Conservation (phyloP, 129 eudicot genomes). For the Solidago caesia region DNA sequence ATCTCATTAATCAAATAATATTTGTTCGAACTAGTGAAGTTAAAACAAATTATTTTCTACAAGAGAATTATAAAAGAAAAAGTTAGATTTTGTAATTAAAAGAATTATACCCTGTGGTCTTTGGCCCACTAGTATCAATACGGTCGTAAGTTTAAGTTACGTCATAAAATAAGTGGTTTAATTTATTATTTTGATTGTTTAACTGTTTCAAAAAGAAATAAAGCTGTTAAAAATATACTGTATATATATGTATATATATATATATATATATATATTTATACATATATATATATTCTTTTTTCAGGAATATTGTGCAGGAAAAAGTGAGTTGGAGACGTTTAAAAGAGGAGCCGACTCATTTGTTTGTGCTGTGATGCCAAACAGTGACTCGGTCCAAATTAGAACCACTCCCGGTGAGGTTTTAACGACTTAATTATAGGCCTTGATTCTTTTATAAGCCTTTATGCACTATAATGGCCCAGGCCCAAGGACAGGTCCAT, state of each 20-base stretch:
- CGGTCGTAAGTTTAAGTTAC: no score
- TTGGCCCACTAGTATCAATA: no score
- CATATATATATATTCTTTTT: not conserved
- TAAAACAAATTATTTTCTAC: not conserved
- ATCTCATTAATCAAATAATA: not conserved
- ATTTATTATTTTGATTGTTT: no score
- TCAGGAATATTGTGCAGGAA: slow-evolving; percentile 59
- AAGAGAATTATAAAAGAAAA: not conserved
- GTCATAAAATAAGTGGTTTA: no score
- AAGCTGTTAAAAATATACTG: no score
- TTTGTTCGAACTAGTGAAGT: no score
- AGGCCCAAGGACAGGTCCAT: no score
- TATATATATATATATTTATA: not conserved
- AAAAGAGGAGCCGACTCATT: slow-evolving; percentile 66
- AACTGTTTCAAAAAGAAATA: no score
- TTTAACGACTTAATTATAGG: not conserved
- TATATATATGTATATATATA: no score
- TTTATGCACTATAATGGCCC: no score
- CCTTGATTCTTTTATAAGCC: not conserved
- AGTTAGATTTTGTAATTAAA: not conserved
- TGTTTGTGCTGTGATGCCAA: slow-evolving; percentile 63
- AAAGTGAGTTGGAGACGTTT: slow-evolving; percentile 39
- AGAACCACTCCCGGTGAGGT: slow-evolving; percentile 57
- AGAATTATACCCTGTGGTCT: no score
- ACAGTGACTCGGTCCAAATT: slow-evolving; percentile 54